phyloP scores from a whole-genome alignment of 345 rosid genomes.

The Eucalyptus sp. region DNA sequence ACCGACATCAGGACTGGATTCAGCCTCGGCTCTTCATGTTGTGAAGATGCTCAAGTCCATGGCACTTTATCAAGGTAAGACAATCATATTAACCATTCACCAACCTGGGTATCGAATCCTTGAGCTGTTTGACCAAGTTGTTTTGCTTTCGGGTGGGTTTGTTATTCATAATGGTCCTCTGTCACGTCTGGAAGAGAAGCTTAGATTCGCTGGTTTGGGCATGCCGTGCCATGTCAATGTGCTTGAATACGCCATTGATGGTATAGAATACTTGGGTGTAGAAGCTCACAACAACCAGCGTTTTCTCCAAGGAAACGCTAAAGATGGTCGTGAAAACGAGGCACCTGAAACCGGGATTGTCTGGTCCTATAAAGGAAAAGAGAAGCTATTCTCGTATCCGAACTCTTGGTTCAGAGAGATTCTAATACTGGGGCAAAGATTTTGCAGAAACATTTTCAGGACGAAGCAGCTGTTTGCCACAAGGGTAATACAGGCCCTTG shows the following conservation, averaged over 20 bases:
- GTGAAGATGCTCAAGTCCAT: conserved; percentile 53
- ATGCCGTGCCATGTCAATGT: conserved; percentile 68
- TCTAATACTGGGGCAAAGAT: conserved; percentile 55
- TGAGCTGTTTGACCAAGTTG: conserved; percentile 48
- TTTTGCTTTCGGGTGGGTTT: conserved; percentile 61
- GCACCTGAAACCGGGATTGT: not conserved
- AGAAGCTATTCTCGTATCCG: conserved; percentile 17
- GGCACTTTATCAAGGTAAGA: conserved; percentile 63
- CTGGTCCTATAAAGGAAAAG: not conserved
- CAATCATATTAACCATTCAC: conserved; percentile 75
- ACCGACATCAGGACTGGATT: conserved; percentile 95
- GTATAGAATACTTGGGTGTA: conserved; percentile 23
- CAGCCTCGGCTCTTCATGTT: conserved; percentile 75
- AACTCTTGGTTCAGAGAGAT: conserved; percentile 51
- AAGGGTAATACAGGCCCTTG: conserved; percentile 60
- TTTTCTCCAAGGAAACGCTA: conserved; percentile 7
- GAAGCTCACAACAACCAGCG: not conserved
- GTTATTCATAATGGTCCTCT: conserved; percentile 50
- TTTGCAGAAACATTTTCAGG: conserved; percentile 72
- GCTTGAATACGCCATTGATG: conserved; percentile 80
- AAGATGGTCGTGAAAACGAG: not conserved
- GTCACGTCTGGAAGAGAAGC: conserved; percentile 43
- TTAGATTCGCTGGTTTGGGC: conserved; percentile 35
- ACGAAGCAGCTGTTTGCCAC: conserved; percentile 71
- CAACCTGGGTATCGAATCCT: conserved; percentile 91